Evolutionary conservation across 2,329 filamentous ascomycete species (phyloP), one percentile per base, ranked within the genome.

Genomic region (Beauveria rudraprayagi): DNA sequence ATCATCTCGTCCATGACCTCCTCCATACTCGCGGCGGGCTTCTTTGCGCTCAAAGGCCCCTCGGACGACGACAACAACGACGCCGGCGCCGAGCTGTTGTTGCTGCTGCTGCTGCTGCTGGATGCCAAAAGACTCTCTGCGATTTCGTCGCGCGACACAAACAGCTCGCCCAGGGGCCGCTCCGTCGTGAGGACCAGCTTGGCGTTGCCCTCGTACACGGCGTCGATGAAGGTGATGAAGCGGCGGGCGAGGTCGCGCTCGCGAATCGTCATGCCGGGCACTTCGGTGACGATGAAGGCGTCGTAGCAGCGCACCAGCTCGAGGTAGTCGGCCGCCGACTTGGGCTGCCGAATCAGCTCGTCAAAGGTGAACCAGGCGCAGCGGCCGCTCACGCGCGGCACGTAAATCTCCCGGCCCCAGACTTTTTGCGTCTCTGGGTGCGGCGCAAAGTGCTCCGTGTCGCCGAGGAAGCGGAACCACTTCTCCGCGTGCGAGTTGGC

Each of bases 171-270:
- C 2, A 99, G 79, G 0, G 93, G 91, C 54, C 92, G 90, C 46
- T 87, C 91, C 3, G 90, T 92, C 0, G 94, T 99, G 61, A 99
- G 83, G 17, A 97, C 93, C 8, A 99, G 83, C 76, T 97, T 97
- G n/a, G 92, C 92, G 73, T 93, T 84, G 30, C 82, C 81, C 74
- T 99, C 94, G 71, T 99, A 99, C 5, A 97, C 88, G 6, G 94
- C 93, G 72, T 99, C 94, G 66, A 99, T 91, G 68, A 99, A 97
- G 0, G 93, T 99, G 72, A 99, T 99, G 74, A 99, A 97, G 5
- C 94, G 83, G 14, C 94, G 80, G 0, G 94, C 94, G 44, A 96
- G 81, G 75, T 99, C 94, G 22, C 94, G 85, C 70, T 92, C 86
- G 60, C 85, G 85, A 66, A 91, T 84, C 46, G 88, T 94, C 94